phyloP scores from a whole-genome alignment of 805 yeast species.

The Yarrowia deformans region DNA sequence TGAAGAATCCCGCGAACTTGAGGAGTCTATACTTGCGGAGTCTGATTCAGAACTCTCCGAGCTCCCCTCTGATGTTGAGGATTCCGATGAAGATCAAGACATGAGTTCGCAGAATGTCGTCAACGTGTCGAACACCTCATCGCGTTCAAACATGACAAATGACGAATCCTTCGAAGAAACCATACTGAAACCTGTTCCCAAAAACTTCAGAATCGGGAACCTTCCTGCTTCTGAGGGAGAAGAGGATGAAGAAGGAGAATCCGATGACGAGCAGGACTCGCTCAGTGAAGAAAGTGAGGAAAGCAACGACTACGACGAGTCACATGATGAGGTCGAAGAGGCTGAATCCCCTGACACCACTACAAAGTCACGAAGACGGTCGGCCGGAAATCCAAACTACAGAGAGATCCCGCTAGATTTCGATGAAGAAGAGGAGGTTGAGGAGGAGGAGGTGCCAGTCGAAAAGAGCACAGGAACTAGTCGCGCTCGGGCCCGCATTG shows the following conservation, averaged over 20 bases:
- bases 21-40: background rate
- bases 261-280: background rate
- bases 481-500: no score
- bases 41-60: conserved; percentile 3
- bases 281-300: background rate
- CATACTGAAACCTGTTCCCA: background rate
- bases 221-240: background rate
- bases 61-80: background rate
- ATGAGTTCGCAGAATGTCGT: background rate
- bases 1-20: background rate
- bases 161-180: background rate
- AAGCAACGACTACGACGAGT: background rate
- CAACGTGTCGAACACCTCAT: background rate
- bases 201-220: background rate
- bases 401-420: background rate
- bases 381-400: background rate
- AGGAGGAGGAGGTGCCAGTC: background rate
- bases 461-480: no score
- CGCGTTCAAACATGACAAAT: background rate
- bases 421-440: background rate
- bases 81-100: background rate
- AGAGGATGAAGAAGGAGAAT: background rate
- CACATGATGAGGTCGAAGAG: background rate
- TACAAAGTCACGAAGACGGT: background rate
- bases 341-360: background rate